phyloP scores from a whole-genome alignment of 2,329 filamentous ascomycete species.

The Onygena corvina region DNA sequence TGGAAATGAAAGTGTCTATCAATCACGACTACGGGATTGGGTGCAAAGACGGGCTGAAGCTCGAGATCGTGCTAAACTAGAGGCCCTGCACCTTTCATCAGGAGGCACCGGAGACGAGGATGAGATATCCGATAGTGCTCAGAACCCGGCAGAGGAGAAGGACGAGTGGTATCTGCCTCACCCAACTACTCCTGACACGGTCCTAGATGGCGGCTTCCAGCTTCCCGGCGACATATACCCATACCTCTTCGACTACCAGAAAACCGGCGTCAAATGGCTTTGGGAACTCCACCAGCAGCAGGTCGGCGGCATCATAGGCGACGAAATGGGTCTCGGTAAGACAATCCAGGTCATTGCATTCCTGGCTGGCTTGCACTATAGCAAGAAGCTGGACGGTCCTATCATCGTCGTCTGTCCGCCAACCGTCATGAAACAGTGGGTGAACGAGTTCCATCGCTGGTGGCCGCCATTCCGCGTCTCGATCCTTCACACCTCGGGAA shows the following conservation, averaged over 20 bases:
- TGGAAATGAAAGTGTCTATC: conserved; percentile 73
- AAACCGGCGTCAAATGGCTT: conserved; percentile 92
- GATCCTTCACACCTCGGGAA: conserved; percentile 88
- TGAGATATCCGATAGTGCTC: conserved; percentile 8
- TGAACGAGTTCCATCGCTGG: conserved; percentile 96
- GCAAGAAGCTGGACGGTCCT: conserved; percentile 68
- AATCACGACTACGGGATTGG: conserved; percentile 64
- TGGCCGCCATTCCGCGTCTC: conserved; percentile 98
- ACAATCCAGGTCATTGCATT: conserved; percentile 74
- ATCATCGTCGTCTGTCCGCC: conserved; percentile 87
- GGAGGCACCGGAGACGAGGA: conserved; percentile 21
- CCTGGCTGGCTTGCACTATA: conserved; percentile 83
- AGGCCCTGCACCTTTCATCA: conserved; percentile 24
- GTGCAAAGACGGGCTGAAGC: conserved; percentile 51
- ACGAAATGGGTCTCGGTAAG: conserved; percentile 98
- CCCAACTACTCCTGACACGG: conserved; percentile 64
- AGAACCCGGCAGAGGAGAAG: conserved; percentile 19
- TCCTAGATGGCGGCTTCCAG: conserved; percentile 61
- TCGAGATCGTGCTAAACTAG: conserved; percentile 37
- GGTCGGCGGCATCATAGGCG: conserved; percentile 87
- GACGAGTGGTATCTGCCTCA: conserved; percentile 78
- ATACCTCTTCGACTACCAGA: conserved; percentile 90
- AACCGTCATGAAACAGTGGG: conserved; percentile 93
- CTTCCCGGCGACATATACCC: conserved; percentile 89
- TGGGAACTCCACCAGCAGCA: conserved; percentile 81